Evolutionary conservation across 495 filamentous ascomycete genomes (phyloP), one percentile per base, ranked within the genome.

Genomic region (Aspergillus baeticus): DNA sequence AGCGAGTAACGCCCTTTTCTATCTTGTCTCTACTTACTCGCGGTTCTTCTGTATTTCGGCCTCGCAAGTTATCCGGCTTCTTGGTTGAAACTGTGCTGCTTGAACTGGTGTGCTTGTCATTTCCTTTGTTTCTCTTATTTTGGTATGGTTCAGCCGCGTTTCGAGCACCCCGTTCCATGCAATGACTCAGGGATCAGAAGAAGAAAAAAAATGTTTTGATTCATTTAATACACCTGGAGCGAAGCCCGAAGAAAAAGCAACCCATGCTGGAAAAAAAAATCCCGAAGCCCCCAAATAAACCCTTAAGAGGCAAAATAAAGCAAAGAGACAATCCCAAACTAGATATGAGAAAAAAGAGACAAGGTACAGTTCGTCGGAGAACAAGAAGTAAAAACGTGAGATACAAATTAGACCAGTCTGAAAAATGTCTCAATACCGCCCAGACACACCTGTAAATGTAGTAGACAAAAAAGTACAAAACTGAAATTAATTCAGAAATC

Each of bases 151-250:
- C 26, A 4, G 26, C 26, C 26, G n/a, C n/a, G n/a, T n/a, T n/a
- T n/a, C n/a, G n/a, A n/a, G n/a, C n/a, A n/a, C n/a, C n/a, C n/a
- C n/a, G n/a, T n/a, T n/a, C n/a, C n/a, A n/a, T n/a, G n/a, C n/a
- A n/a, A n/a, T n/a, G n/a, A n/a, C n/a, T n/a, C n/a, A n/a, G n/a
- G n/a, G n/a, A n/a, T n/a, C 15, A 43, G 13, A 42, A 10, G 45
- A 17, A 48, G 39, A 37, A 54, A 57, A 26, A 41, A 26, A 38
- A 37, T 55, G 42, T 55, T 58, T 63, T 45, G 39, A 61, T 62
- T 67, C 54, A 44, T 67, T 63, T 67, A 63, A 64, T 67, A 67
- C 64, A 67, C 48, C 62, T 39, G 54, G 59, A 64, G 59, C 61
- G 58, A 45, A 61, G 61, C 63, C 50, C 54, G 52, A 61, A 60